Base-by-base conservation (phyloP, 805 yeast genomes). In the Cyberlindnera meyerae region DNA sequence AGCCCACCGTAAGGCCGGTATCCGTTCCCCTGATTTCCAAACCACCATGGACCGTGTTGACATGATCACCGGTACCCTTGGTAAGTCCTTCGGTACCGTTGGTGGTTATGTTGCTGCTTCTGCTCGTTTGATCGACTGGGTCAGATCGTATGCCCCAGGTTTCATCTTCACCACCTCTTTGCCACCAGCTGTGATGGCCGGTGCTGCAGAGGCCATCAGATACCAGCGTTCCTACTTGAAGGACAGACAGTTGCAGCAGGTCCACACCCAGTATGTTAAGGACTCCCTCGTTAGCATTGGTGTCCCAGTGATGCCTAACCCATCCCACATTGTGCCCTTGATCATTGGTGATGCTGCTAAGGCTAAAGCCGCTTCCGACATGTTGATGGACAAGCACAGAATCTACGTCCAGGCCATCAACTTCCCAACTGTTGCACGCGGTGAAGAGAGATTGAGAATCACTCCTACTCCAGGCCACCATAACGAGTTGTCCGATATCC, bases 381-480 rank as follows among this genome's bases (percentile, higher is more conserved):
- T 83, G 61, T 75, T 93, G 56, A 77, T 93, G 70, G 74, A 82
- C 46, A 78, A 83, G 52, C 83, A 88, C 65, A 73, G 75, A 47
- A 89, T 93, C 59, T 93, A 93, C 57, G 98, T 94, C 31, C 99
- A 93, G 68, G 96, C 97, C 31, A 93, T 93, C 61, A 93, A 93
- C 68, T 93, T 82, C 78, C 99, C 99, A 43, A 93, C 98, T 17
- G 98, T 93, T 43, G 82, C 96, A 14, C 79, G 83, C 49, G 98
- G 98, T 43, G 82, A 88, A 48, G 99, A 93, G 68, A 80, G 98
- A 60, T 76, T 93, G 54, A 80, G 99, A 66, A 79, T 93, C 57
- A 93, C 99, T n/a, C 97, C 99, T 38, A 89, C 98, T 28, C 99
- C 99, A 25, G 97, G 96, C 37, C 99, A 93, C 61, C 75, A 78